Conservation (phyloP, 257 asterid species). For the Nicotiana tomentosiformis region DNA sequence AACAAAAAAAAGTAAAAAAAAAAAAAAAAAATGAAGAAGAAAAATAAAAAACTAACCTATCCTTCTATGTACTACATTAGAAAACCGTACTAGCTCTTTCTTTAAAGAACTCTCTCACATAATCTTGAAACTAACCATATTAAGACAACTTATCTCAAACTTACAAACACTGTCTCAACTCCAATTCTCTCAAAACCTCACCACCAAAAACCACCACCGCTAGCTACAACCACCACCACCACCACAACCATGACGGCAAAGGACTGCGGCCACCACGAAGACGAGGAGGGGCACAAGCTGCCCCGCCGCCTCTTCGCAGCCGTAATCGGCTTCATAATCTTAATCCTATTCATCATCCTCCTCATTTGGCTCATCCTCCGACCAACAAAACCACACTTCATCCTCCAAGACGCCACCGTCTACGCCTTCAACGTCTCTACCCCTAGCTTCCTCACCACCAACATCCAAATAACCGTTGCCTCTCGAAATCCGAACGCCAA, state of each 20-base stretch:
- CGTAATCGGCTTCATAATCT: constrained; percentile 8
- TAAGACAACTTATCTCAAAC: background rate
- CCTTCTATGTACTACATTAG: background rate
- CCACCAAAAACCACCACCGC: background rate
- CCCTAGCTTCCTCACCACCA: constrained; percentile 44
- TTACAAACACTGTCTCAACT: background rate
- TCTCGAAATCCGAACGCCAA: constrained; percentile 54
- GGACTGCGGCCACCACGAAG: constrained; percentile 52
- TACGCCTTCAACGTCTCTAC: constrained; percentile 56
- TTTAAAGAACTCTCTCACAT: background rate
- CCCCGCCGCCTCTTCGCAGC: constrained; percentile 24
- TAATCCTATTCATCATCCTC: constrained; percentile 45
- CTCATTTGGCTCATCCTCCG: constrained; percentile 61
- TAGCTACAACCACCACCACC: background rate
- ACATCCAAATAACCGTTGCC: constrained; percentile 50
- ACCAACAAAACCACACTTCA: constrained; percentile 59
- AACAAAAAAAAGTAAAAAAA: background rate
- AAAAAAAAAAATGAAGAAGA: no score
- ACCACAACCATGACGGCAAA: constrained; percentile 31
- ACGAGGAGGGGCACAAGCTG: constrained; percentile 25
- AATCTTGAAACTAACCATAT: background rate
- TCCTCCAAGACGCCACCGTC: constrained; percentile 66
- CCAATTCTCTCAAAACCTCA: background rate
- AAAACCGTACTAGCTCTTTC: background rate
- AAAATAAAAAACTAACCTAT: background rate